Conservation (phyloP, 345 rosid species). For the Salix exigua region DNA sequence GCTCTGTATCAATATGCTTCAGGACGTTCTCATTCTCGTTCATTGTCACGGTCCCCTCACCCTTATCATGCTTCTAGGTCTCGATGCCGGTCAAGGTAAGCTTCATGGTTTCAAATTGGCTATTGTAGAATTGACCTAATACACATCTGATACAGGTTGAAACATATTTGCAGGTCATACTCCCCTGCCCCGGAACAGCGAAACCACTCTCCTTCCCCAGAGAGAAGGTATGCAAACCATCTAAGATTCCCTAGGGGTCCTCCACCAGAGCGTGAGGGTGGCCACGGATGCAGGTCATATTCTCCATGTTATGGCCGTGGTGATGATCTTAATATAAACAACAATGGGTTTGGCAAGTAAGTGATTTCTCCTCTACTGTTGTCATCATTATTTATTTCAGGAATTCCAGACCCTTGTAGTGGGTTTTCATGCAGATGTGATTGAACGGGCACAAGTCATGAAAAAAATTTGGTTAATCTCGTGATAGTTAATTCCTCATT, state of each 20-base stretch:
- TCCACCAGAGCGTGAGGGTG: constrained; percentile 59
- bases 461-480: neutral
- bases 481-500: neutral
- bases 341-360: constrained; percentile 51
- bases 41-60: constrained; percentile 72
- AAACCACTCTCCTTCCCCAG: constrained; percentile 69
- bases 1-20: constrained; percentile 12
- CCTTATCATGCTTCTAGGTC: constrained; percentile 64
- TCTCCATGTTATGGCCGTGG: constrained; percentile 57
- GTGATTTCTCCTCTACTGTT: constrained; percentile 16
- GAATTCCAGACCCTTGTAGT: neutral
- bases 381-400: neutral
- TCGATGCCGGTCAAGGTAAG: constrained; percentile 81
- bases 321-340: constrained; percentile 33
- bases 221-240: constrained; percentile 56
- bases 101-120: neutral
- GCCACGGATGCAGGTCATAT: constrained; percentile 47
- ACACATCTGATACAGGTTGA: neutral
- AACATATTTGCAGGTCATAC: constrained; percentile 53
- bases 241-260: constrained; percentile 71
- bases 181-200: constrained; percentile 68
- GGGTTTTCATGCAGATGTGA: neutral
- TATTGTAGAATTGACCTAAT: neutral
- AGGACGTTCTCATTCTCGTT: constrained; percentile 85
- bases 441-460: neutral